Evolutionary conservation across 306 rosid species (phyloP), one percentile per base, ranked within the genome.

Genomic region (Cyamopsis tetragonoloba): DNA sequence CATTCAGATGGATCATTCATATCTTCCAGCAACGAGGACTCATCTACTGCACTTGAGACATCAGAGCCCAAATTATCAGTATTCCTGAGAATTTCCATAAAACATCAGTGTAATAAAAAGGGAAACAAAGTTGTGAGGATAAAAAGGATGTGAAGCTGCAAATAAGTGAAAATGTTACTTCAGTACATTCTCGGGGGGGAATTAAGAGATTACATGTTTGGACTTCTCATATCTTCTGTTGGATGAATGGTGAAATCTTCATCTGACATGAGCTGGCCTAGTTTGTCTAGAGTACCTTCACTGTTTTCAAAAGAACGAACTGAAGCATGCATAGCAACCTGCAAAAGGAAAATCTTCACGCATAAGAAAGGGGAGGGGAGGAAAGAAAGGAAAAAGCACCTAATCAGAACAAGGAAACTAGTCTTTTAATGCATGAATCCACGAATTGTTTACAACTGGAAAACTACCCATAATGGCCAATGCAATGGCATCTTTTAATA

Each of bases 181-280:
- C 32, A 11, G 43, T 42, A 68, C 39, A 49, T 57, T 39, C 47
- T 8, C 1, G 28, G 54, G 66, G 23, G 27, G 71, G 37, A 22
- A 80, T 68, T 42, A 65, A 71, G 75, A 77, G 57, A 70, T 83
- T 88, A 89, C 97, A 74, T 68, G 62, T 78, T 79, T 70, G 83
- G 78, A 74, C 68, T 62, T 77, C 74, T 76, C 76, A 28, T 74
- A 56, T 80, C 82, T 47, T 56, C 78, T 70, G 81, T 71, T 56
- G 79, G 59, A 59, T 54, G 69, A 62, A 35, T 62, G 54, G 53
- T 64, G 72, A 51, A 68, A 53, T 72, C 42, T 2, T 84, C 76
- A 58, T 75, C 88, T 62, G 70, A 68, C 49, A 71, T 43, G 57
- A 79, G 20, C 65, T 74, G 74, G 72, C 58, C 75, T 22, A 81